Evolutionary conservation across 2,329 filamentous ascomycete genomes (phyloP), one percentile per base, ranked within the genome.

Genomic region (Coniochaeta sp.): DNA sequence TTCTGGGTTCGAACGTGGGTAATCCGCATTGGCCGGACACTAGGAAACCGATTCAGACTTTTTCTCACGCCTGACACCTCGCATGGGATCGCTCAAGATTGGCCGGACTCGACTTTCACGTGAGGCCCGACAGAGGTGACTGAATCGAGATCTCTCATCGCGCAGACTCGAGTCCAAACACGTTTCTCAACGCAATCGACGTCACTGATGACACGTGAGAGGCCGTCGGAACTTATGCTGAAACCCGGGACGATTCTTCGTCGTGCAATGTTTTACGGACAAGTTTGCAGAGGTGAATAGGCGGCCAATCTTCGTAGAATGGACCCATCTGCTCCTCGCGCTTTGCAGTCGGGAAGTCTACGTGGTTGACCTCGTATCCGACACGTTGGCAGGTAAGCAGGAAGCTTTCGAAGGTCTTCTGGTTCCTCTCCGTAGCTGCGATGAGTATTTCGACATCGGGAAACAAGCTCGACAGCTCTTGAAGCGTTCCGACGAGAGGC

Each of bases 361-460:
- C 63, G 42, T 78, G 71, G 52, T 74, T 68, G 19, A 85, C 73
- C 16, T 60, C 66, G 64, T 82, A 77, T 0, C 70, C 70, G 12
- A 71, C 78, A 70, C 72, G 72, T 73, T 78, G 73, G 71, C 88
- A 90, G 57, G 78, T 80, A 26, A 79, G 74, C 62, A 85, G 67
- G 69, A 93, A 92, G 6, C 76, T 76, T 62, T 83, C 77, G 67
- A 89, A 89, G 0, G 90, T 93, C 61, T 83, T 77, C 61, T 80
- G 77, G 65, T 92, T 92, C 62, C 90, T 80, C 64, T 92, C 82
- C 0, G 89, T 88, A 19, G 87, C 87, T 4, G 89, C 82, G 61
- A 93, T 86, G 54, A 91, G 74, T 38, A 90, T 81, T 54, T 82
- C 75, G 16, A 86, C 75, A 0, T 69, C 68, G 2, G 84, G 81